Conservation (phyloP, 2,329 filamentous ascomycete species). For the Apiospora kogelbergensis region DNA sequence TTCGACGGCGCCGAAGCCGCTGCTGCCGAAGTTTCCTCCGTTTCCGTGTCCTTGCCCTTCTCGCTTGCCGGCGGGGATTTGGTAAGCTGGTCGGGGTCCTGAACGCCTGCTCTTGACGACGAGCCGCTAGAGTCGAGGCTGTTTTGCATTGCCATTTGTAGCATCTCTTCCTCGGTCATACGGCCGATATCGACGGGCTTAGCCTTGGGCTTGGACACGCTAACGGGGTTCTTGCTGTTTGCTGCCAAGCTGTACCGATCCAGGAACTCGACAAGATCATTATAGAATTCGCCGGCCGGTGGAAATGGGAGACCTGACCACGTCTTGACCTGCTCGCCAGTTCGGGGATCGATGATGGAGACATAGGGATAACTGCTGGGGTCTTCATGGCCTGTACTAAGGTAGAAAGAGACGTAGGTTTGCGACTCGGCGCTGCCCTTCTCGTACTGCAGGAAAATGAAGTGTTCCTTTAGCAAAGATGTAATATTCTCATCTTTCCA, state of each 20-base stretch:
- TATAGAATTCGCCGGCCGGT: conserved; percentile 75
- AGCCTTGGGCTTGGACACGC: conserved; percentile 70
- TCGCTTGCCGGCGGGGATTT: conserved; percentile 54
- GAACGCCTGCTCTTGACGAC: conserved; percentile 52
- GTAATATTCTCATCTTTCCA: conserved; percentile 86
- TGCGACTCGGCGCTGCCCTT: conserved; percentile 78
- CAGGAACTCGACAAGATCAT: conserved; percentile 93
- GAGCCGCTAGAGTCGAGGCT: conserved; percentile 64
- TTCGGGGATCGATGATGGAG: conserved; percentile 91
- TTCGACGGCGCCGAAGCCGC: conserved; percentile 20
- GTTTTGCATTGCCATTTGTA: conserved; percentile 89
- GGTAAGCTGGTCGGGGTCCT: conserved; percentile 87
- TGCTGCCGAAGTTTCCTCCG: conserved; percentile 23
- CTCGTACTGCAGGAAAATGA: conserved; percentile 92
- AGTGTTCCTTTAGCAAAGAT: conserved; percentile 84
- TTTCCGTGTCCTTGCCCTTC: conserved; percentile 55
- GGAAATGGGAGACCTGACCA: conserved; percentile 88
- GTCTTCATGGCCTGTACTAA: conserved; percentile 70
- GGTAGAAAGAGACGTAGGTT: conserved; percentile 90
- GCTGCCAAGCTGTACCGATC: conserved; percentile 89
- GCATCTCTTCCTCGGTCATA: conserved; percentile 97
- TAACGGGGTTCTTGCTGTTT: conserved; percentile 90
- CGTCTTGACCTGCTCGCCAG: conserved; percentile 94
- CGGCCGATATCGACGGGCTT: conserved; percentile 75
- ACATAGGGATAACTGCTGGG: conserved; percentile 94